These are phyloP conservation scores for Alternaria ventricosa DNA, from an alignment of 2,329 filamentous ascomycete genomes.

Conservation along the genomic window DNA sequence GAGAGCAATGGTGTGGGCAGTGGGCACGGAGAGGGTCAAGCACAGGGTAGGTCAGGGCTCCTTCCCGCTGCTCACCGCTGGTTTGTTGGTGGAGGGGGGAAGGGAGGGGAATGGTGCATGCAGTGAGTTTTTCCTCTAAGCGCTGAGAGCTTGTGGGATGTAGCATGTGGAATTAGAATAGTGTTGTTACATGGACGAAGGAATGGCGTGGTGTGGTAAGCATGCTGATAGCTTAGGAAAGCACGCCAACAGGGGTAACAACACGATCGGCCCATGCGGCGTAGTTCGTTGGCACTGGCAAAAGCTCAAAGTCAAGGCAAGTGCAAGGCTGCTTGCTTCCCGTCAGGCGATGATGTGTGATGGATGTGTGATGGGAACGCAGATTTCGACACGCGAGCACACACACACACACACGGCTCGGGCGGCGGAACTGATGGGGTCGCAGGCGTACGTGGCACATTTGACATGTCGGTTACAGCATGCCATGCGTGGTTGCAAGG, in stretches of 20 bases:
- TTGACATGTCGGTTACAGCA: conserved; percentile 4
- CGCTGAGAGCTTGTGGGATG: background rate
- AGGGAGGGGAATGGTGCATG: background rate
- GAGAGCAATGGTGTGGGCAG: background rate
- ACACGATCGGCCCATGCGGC: background rate
- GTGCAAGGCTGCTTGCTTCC: background rate
- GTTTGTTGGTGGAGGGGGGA: background rate
- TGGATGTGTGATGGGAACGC: background rate
- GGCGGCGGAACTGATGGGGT: conserved; percentile 7
- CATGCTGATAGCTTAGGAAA: background rate
- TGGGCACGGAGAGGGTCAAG: conserved; percentile 2
- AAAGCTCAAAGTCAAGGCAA: background rate
- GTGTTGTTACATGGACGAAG: background rate
- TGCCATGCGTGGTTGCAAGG: background rate
- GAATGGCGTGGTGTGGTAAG: background rate
- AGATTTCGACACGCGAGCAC: background rate
- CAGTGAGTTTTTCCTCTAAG: background rate
- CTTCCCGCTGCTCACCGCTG: conserved; percentile 1
- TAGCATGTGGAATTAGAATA: background rate
- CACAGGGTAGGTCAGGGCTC: background rate
- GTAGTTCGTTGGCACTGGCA: background rate
- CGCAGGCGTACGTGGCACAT: conserved; percentile 6
- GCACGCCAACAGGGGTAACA: background rate
- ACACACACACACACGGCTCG: background rate
- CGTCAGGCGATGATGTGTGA: background rate